Conservation (phyloP, 345 rosid genomes). For the Euphorbia tirucalli region DNA sequence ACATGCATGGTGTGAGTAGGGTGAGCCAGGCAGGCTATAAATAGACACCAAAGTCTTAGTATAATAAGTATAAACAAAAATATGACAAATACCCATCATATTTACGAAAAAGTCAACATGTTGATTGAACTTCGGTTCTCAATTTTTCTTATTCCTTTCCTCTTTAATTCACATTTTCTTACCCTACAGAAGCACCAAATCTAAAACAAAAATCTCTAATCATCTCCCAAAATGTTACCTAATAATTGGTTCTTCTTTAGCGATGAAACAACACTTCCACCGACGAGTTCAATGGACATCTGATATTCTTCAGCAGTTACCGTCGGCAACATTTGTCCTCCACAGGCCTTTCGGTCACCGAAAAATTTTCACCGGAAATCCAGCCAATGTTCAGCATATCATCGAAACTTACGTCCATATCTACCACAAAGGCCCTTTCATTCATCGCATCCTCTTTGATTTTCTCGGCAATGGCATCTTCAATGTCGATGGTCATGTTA, state of each 20-base stretch:
- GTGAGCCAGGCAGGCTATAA: too few species aligned
- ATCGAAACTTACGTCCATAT: constrained; percentile 48
- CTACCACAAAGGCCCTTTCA: constrained; percentile 49
- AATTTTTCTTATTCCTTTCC: neutral
- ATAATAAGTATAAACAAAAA: too few species aligned
- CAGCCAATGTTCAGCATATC: constrained; percentile 51
- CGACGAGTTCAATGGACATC: constrained; percentile 9
- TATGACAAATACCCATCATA: too few species aligned
- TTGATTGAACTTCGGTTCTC: neutral
- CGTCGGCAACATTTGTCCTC: constrained; percentile 21
- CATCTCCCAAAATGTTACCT: constrained; percentile 17
- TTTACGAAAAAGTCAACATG: too few species aligned
- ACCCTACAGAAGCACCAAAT: neutral
- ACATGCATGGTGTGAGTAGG: too few species aligned
- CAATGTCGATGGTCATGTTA: constrained; percentile 52
- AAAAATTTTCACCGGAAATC: constrained; percentile 53
- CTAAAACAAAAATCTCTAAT: neutral
- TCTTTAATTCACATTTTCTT: neutral
- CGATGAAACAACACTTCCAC: neutral
- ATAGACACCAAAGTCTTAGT: too few species aligned
- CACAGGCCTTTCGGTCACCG: constrained; percentile 1
- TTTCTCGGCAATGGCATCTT: constrained; percentile 78
- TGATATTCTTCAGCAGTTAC: constrained; percentile 4
- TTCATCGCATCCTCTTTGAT: constrained; percentile 37
- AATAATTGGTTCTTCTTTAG: constrained; percentile 16